phyloP scores from a whole-genome alignment of 306 rosid species.

The Glycine latifolia region DNA sequence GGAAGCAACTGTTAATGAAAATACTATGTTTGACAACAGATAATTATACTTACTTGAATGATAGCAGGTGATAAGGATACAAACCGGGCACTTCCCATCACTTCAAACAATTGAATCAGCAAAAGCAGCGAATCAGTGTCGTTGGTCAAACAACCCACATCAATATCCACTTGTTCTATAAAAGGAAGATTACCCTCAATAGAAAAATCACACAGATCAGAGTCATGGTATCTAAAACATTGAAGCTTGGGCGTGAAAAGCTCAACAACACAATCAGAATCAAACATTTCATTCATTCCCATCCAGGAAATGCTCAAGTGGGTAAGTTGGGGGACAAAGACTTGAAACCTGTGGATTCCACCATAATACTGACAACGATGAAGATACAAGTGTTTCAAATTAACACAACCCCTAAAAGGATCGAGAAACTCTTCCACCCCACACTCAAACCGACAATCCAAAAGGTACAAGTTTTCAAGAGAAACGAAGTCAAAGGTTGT shows the following conservation, averaged over 20 bases:
- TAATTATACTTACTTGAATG: not conserved
- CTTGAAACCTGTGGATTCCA: not conserved
- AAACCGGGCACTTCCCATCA: not conserved
- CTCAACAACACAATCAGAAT: not conserved
- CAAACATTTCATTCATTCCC: not conserved
- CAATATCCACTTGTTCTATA: not conserved
- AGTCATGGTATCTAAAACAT: not conserved
- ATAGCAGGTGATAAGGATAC: not conserved
- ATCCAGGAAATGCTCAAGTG: not conserved
- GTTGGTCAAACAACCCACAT: not conserved
- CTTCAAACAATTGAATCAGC: not conserved
- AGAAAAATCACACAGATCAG: not conserved
- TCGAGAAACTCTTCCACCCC: too few relatives aligned
- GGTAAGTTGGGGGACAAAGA: not conserved
- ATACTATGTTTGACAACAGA: too few relatives aligned
- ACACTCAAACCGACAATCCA: too few relatives aligned
- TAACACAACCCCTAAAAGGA: too few relatives aligned
- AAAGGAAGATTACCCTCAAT: not conserved
- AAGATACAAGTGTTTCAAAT: too few relatives aligned
- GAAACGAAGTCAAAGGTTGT: too few relatives aligned
- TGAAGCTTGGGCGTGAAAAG: conserved; percentile 1
- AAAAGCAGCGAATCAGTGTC: not conserved
- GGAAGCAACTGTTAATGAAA: not conserved
- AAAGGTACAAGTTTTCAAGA: too few relatives aligned
- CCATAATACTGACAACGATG: too few relatives aligned